These are phyloP conservation scores for Plasmodium chabaudi DNA, from an alignment of 169 alveolate species.

Conservation along the genomic window DNA sequence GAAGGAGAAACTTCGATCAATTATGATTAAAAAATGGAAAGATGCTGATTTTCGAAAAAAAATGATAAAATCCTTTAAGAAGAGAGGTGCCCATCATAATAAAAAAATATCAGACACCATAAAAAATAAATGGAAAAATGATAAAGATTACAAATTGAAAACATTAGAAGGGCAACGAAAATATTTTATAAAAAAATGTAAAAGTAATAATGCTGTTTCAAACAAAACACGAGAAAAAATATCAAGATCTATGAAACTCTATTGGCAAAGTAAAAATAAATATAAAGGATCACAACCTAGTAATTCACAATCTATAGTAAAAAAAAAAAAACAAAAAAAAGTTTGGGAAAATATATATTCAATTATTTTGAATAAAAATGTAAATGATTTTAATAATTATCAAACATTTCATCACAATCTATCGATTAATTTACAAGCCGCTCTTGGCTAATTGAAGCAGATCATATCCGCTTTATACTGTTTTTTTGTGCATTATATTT, in stretches of 20 bases:
- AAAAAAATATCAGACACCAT: slow-evolving; percentile 67
- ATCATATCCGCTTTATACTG: neutral
- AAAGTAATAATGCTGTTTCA: slow-evolving; percentile 16
- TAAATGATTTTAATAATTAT: slow-evolving; percentile 29
- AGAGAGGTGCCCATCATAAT: slow-evolving; percentile 57
- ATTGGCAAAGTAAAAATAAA: slow-evolving; percentile 63
- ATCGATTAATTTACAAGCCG: slow-evolving; percentile 54
- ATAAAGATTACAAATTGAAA: slow-evolving; percentile 52
- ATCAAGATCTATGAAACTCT: slow-evolving; percentile 72
- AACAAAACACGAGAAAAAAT: slow-evolving; percentile 48
- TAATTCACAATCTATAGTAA: slow-evolving; percentile 27
- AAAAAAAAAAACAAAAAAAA: slow-evolving; percentile 72
- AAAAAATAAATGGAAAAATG: slow-evolving; percentile 72
- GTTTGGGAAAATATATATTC: slow-evolving; percentile 76
- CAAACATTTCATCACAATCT: slow-evolving; percentile 53
- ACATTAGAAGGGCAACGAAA: slow-evolving; percentile 73
- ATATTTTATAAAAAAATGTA: slow-evolving; percentile 35
- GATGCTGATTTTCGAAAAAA: slow-evolving; percentile 64
- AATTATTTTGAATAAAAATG: slow-evolving; percentile 68
- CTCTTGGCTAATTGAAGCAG: slow-evolving; percentile 19
- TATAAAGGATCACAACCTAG: slow-evolving; percentile 1
- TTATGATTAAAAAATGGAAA: slow-evolving; percentile 67
- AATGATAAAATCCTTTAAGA: slow-evolving; percentile 57
- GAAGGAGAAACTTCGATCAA: slow-evolving; percentile 36
- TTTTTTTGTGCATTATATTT: neutral